phyloP scores from a whole-genome alignment of 352 stramenopile genomes.

The Hyaloperonospora brassicae region DNA sequence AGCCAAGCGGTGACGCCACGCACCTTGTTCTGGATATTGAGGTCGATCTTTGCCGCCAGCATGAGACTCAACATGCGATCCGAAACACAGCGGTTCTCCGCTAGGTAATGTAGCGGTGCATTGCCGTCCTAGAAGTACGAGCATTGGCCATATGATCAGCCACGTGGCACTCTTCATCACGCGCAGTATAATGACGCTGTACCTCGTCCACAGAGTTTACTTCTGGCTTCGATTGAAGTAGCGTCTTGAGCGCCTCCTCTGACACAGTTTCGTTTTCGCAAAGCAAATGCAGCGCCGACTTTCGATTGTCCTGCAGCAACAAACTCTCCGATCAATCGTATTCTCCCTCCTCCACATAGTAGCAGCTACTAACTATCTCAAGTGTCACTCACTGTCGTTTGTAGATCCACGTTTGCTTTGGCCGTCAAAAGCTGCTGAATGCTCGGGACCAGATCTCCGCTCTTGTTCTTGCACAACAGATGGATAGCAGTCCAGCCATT shows the following conservation, averaged over 20 bases:
- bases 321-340: neutral
- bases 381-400: slow-evolving; percentile 26
- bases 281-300: slow-evolving; percentile 60
- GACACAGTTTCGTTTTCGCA: slow-evolving; percentile 63
- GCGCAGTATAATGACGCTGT: neutral
- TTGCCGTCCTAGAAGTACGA: slow-evolving; percentile 45
- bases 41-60: slow-evolving; percentile 34
- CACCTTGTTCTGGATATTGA: slow-evolving; percentile 68
- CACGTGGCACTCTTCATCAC: neutral
- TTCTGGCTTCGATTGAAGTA: slow-evolving; percentile 37
- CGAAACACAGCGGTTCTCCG: slow-evolving; percentile 39
- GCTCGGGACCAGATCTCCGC: slow-evolving; percentile 30
- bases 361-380: neutral
- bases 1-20: neutral
- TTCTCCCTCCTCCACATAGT: neutral
- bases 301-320: slow-evolving; percentile 34
- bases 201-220: slow-evolving; percentile 48
- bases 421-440: slow-evolving; percentile 33
- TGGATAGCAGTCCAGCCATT: slow-evolving; percentile 61
- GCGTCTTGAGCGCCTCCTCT: slow-evolving; percentile 21
- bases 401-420: slow-evolving; percentile 32
- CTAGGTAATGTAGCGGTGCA: slow-evolving; percentile 50
- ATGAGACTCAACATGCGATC: slow-evolving; percentile 33
- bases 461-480: slow-evolving; percentile 60
- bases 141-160: neutral